These are phyloP conservation scores for Botryosphaeria dothidea DNA, from an alignment of 2,329 filamentous ascomycete genomes.

Conservation along the genomic window DNA sequence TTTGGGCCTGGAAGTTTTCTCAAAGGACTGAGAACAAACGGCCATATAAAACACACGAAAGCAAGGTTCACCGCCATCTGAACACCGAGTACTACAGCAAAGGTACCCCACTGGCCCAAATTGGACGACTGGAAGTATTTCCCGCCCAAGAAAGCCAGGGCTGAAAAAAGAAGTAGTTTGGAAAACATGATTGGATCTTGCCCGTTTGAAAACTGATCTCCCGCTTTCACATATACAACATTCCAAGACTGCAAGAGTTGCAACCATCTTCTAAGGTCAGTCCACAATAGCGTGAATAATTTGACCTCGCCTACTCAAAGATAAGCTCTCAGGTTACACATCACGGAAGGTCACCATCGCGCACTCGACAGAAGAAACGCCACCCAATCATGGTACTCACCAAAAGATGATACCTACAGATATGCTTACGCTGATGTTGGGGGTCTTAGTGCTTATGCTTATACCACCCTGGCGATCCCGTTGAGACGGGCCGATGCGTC, in stretches of 20 bases:
- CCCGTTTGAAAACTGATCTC: background rate
- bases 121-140: background rate
- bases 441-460: background rate
- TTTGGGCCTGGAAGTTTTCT: background rate
- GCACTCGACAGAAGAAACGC: background rate
- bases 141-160: background rate
- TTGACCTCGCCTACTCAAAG: background rate
- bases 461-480: background rate
- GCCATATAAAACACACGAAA: background rate
- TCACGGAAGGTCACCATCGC: background rate
- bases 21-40: background rate
- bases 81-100: background rate
- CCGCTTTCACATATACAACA: background rate
- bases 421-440: background rate
- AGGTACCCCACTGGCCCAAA: conserved; percentile 1
- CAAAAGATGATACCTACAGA: background rate
- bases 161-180: background rate
- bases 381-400: background rate
- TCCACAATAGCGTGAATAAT: background rate
- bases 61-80: background rate
- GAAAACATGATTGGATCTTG: background rate
- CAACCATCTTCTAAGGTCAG: background rate
- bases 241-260: too few relatives aligned
- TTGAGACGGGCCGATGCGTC: background rate
- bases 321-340: background rate